Evolutionary conservation across 306 rosid species (phyloP), one percentile per base, ranked within the genome.

Genomic region (Lathyrus aphaca): DNA sequence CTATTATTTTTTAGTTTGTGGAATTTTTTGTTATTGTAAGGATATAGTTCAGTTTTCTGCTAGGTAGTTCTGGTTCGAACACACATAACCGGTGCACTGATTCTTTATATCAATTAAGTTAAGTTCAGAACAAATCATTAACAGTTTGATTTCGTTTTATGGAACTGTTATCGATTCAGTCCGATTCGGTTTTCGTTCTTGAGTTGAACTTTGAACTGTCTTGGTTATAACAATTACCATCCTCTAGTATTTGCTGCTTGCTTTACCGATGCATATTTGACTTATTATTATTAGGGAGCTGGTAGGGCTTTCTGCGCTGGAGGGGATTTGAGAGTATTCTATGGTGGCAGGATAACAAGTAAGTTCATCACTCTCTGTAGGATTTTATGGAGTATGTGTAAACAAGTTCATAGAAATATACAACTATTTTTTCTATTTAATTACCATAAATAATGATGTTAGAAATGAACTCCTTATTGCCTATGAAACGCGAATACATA

Each of bases 261-360:
- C 5, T 51, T 43, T 18, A 58, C 32, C 39, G 60, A 43, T 64
- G 21, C 43, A 35, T 4, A 53, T 6, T 60, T 55, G 44, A 14
- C 42, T 68, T 43, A 35, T 30, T 81, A 63, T 51, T 60, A 58
- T n/a, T 43, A 94, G 97, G 98, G 98, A 23, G 77, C 86, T 68
- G 97, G 98, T 42, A 81, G 98, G 71, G 98, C 96, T 45, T 94
- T 90, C 69, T 94, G 88, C 30, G 97, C 98, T 1, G 97, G 98
- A 60, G 98, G 97, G 17, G 98, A 94, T 80, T 73, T 94, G 79
- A 94, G 80, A 77, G 90, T 94, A 83, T 94, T 94, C 73, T 90
- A 82, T 71, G 92, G 86, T 63, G 95, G 97, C 69, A 84, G 82
- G 79, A 85, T 80, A 37, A 57, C 79, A 45, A 90, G 98, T 94